Evolutionary conservation across 1,284 basidiomycete species (phyloP).

Genomic region (Ceratobasidium theobromae): DNA sequence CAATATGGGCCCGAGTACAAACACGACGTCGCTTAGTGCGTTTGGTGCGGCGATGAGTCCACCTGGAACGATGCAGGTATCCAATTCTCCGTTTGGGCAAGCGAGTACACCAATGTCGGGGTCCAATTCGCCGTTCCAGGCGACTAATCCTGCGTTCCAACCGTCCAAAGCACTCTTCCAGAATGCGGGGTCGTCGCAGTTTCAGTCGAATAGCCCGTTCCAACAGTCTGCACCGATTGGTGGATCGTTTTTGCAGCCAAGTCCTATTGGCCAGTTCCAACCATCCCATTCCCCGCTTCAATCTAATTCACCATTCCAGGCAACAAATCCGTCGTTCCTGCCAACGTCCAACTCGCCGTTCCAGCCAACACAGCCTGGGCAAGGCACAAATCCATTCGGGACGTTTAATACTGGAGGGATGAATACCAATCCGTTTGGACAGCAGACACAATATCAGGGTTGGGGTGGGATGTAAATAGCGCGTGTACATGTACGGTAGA

Average conservation of each 20-base stretch:
- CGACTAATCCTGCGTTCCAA: constrained; percentile 2
- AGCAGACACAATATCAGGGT: constrained; percentile 15
- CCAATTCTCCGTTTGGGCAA: constrained; percentile 18
- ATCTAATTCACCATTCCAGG: constrained; percentile 27
- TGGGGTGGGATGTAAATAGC: constrained; percentile 33
- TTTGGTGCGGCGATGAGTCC: constrained; percentile 30
- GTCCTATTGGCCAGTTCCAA: neutral
- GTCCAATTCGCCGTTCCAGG: neutral
- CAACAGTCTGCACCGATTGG: constrained; percentile 10
- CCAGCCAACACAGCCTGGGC: constrained; percentile 5
- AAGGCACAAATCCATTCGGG: constrained; percentile 20
- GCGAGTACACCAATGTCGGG: neutral
- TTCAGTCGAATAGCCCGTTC: constrained; percentile 1
- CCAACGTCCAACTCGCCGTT: constrained; percentile 8
- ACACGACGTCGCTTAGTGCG: constrained; percentile 2
- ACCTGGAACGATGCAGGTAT: neutral
- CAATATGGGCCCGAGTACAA: neutral
- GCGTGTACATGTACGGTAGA: neutral
- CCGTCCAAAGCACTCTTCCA: neutral
- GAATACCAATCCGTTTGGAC: constrained; percentile 23
- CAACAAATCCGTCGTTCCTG: constrained; percentile 20
- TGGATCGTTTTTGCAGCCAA: constrained; percentile 14
- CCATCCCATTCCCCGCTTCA: no score
- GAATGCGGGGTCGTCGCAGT: no score
- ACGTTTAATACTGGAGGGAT: neutral